Conservation (phyloP, 1,284 basidiomycete genomes). For the Irpex lacteus region DNA sequence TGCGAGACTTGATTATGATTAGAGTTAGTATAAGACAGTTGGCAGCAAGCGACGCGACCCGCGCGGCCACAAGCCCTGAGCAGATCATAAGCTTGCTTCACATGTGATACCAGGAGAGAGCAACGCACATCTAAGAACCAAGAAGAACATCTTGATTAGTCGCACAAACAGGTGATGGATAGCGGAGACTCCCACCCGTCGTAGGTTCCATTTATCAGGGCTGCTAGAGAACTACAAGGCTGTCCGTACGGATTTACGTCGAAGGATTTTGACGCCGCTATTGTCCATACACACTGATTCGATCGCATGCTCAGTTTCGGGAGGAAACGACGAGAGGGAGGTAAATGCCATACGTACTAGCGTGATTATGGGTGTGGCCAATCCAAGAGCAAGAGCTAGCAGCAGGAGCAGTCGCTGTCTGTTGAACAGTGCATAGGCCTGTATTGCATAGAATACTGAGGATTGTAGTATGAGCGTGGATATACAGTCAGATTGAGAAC, state of each 20-base stretch:
- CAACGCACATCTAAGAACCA: neutral
- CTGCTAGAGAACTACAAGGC: neutral
- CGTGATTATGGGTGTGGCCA: neutral
- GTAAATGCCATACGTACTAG: neutral
- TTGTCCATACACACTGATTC: neutral
- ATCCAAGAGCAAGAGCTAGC: neutral
- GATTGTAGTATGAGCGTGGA: neutral
- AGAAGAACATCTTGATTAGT: neutral
- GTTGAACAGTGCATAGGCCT: neutral
- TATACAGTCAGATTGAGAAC: neutral
- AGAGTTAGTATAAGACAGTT: neutral
- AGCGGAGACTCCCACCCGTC: neutral
- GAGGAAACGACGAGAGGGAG: neutral
- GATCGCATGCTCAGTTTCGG: neutral
- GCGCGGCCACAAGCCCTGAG: neutral
- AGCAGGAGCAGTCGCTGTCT: neutral
- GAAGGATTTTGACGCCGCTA: neutral
- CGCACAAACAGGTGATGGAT: neutral
- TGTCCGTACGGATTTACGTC: neutral
- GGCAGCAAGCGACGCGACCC: neutral
- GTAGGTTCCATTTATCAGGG: neutral
- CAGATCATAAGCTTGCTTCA: neutral
- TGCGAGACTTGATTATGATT: neutral
- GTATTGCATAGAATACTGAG: constrained; percentile 1
- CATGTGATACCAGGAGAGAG: neutral